phyloP scores from a whole-genome alignment of 73 alveolate genomes.

The Paramecium sonneborni region DNA sequence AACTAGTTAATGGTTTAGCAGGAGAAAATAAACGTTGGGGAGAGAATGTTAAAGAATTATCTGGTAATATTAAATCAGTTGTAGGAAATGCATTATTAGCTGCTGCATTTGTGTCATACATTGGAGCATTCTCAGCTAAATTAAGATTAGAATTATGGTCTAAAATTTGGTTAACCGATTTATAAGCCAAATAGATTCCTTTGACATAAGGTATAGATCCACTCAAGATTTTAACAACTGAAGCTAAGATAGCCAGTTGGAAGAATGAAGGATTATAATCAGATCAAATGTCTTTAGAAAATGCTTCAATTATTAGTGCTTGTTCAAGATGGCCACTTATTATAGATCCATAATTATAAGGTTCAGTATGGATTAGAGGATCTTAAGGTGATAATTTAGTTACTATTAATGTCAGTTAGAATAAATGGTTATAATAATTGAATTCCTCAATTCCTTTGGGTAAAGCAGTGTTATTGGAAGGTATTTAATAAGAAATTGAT shows the following conservation, averaged over 20 bases:
- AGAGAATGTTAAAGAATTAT: conserved; percentile 86
- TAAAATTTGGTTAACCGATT: conserved; percentile 90
- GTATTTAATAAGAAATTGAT: conserved; percentile 98
- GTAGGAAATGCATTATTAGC: conserved; percentile 98
- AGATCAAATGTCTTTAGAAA: conserved; percentile 98
- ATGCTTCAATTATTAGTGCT: conserved; percentile 96
- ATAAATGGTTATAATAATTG: conserved; percentile 92
- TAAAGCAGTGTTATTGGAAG: conserved; percentile 95
- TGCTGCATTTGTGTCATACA: conserved; percentile 99
- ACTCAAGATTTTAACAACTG: conserved; percentile 94
- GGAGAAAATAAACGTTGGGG: conserved; percentile 98
- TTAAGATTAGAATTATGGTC: conserved; percentile 95
- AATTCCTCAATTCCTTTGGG: conserved; percentile 96
- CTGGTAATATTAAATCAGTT: conserved; percentile 90
- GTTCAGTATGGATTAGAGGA: conserved; percentile 97
- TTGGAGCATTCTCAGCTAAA: conserved; percentile 97
- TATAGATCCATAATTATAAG: conserved; percentile 99
- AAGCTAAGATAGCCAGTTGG: conserved; percentile 98
- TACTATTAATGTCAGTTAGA: conserved; percentile 78
- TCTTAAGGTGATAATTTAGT: conserved; percentile 69
- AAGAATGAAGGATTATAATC: conserved; percentile 99
- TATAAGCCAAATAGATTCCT: conserved; percentile 91
- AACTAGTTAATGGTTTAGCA: conserved; percentile 96
- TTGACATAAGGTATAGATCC: conserved; percentile 98
- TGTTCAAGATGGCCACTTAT: conserved; percentile 99